Evolutionary conservation across 2,329 filamentous ascomycete genomes (phyloP).

Genomic region (Penicillium sp.): DNA sequence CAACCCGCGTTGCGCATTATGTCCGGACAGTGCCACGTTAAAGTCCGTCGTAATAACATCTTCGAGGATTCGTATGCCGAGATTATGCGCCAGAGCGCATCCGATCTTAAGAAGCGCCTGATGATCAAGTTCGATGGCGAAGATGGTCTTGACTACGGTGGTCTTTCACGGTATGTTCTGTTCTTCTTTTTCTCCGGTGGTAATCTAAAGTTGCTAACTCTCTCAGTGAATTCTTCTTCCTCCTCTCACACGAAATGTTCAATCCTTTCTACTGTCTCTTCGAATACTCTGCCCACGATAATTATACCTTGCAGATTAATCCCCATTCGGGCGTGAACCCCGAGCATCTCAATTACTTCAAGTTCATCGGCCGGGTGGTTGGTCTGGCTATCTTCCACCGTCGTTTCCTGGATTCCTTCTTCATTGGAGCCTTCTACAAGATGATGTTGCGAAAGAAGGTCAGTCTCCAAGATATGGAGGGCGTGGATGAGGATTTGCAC

Average conservation of each 20-base stretch:
- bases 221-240: slow-evolving; percentile 89
- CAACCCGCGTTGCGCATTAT: slow-evolving; percentile 92
- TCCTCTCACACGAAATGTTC: slow-evolving; percentile 99
- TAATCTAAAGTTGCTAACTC: slow-evolving; percentile 21
- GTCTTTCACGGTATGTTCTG: slow-evolving; percentile 62
- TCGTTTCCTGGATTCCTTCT: slow-evolving; percentile 95
- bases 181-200: background rate
- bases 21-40: slow-evolving; percentile 94
- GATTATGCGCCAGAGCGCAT: slow-evolving; percentile 91
- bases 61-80: slow-evolving; percentile 98
- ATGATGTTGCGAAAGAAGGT: slow-evolving; percentile 96
- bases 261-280: slow-evolving; percentile 99
- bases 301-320: slow-evolving; percentile 99
- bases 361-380: slow-evolving; percentile 96
- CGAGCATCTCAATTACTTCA: slow-evolving; percentile 99
- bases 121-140: slow-evolving; percentile 99
- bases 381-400: slow-evolving; percentile 96
- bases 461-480: slow-evolving; percentile 89
- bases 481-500: slow-evolving; percentile 96
- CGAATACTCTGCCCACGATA: slow-evolving; percentile 98
- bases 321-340: slow-evolving; percentile 98
- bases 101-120: slow-evolving; percentile 90
- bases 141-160: slow-evolving; percentile 94
- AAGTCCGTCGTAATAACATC: slow-evolving; percentile 90
- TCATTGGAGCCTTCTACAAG: slow-evolving; percentile 98